Conservation (phyloP, 2,329 filamentous ascomycete genomes). For the Alternaria dauci region DNA sequence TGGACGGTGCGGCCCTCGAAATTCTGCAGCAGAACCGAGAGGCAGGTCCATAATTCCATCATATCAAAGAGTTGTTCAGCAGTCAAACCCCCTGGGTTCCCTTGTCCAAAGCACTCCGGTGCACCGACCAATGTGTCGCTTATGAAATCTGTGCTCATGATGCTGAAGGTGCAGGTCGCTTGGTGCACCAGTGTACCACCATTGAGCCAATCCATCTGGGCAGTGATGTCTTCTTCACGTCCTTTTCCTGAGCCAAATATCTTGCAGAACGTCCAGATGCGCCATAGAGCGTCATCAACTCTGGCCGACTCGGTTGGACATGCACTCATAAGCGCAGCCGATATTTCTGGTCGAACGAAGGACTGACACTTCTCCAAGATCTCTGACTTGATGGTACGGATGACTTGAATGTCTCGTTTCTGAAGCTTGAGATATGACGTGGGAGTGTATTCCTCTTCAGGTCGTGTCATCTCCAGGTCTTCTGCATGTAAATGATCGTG, state of each 20-base stretch:
- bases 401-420: conserved; percentile 61
- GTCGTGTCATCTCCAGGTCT: conserved; percentile 55
- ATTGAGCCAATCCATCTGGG: conserved; percentile 70
- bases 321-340: conserved; percentile 60
- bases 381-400: conserved; percentile 63
- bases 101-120: conserved; percentile 65
- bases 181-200: conserved; percentile 63
- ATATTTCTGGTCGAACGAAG: conserved; percentile 65
- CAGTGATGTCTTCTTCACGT: conserved; percentile 66
- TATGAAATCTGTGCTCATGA: conserved; percentile 61
- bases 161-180: conserved; percentile 55
- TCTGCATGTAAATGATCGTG: conserved; percentile 53
- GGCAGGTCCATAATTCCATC: conserved; percentile 70
- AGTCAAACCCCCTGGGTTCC: conserved; percentile 64
- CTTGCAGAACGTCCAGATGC: conserved; percentile 71
- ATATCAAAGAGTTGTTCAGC: conserved; percentile 69
- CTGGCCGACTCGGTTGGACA: conserved; percentile 58
- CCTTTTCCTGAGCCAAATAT: conserved; percentile 68
- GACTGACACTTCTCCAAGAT: conserved; percentile 64
- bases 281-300: conserved; percentile 70
- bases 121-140: conserved; percentile 64
- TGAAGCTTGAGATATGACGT: conserved; percentile 61
- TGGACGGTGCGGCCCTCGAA: conserved; percentile 64
- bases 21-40: conserved; percentile 64
- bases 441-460: conserved; percentile 63